These are phyloP conservation scores for Beta vulgaris DNA, from an alignment of 148 eudicot species.

Conservation along the genomic window DNA sequence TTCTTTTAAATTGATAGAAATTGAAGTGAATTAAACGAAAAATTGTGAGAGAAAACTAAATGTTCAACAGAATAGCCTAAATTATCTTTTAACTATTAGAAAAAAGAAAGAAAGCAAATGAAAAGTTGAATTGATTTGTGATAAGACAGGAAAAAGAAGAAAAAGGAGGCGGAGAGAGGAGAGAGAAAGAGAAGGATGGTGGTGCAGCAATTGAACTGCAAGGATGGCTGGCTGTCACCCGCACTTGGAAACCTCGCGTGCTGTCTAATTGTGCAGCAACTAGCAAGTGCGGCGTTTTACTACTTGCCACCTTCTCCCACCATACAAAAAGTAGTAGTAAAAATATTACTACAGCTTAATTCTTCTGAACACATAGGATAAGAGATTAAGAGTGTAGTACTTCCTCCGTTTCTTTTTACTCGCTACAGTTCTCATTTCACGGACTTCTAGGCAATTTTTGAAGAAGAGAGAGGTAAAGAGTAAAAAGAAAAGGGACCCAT, in stretches of 20 bases:
- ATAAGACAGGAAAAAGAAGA: neutral
- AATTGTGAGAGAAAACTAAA: neutral
- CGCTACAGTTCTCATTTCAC: too few relatives aligned
- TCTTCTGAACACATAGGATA: too few relatives aligned
- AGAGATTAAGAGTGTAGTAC: too few relatives aligned
- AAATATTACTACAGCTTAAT: too few relatives aligned
- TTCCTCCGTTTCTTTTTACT: too few relatives aligned
- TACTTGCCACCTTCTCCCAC: neutral
- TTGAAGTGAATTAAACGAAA: neutral
- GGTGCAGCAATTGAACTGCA: neutral
- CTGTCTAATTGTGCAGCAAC: neutral
- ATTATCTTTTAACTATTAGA: too few relatives aligned
- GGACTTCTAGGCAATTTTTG: too few relatives aligned
- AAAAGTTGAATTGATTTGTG: conserved; percentile 5
- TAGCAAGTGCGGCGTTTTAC: conserved; percentile 7
- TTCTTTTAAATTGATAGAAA: too few relatives aligned
- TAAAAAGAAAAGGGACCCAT: too few relatives aligned
- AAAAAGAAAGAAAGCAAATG: neutral
- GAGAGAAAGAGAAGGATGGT: neutral
- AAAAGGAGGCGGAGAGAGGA: neutral
- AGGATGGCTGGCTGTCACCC: neutral
- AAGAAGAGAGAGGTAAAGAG: too few relatives aligned
- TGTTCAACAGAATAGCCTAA: too few relatives aligned
- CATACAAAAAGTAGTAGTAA: too few relatives aligned
- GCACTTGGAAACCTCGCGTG: conserved; percentile 21